Evolutionary conservation across 2,329 filamentous ascomycete genomes (phyloP).

Genomic region (Stagonosporopsis cucurbitacearum): DNA sequence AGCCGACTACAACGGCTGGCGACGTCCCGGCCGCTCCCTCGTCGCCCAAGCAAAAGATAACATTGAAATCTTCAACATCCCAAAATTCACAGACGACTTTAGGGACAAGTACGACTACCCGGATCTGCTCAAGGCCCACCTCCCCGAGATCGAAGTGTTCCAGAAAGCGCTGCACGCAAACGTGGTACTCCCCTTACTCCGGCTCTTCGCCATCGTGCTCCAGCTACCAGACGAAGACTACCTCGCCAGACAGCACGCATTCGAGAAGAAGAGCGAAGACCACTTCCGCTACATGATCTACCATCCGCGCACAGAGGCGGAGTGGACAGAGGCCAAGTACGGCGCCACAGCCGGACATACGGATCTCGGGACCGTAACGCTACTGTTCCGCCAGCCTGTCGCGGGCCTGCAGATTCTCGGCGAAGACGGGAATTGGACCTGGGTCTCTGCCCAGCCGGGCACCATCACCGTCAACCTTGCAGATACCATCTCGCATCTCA

Average conservation of each 20-base stretch:
- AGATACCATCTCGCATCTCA: slow-evolving; percentile 50
- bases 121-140: slow-evolving; percentile 52
- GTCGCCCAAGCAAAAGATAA: slow-evolving; percentile 58
- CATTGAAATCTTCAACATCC: slow-evolving; percentile 66
- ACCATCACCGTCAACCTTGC: slow-evolving; percentile 53
- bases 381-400: slow-evolving; percentile 66
- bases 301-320: slow-evolving; percentile 56
- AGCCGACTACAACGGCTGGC: slow-evolving; percentile 62
- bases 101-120: slow-evolving; percentile 46
- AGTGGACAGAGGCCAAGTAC: slow-evolving; percentile 52
- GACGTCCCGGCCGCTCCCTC: slow-evolving; percentile 36
- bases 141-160: slow-evolving; percentile 63
- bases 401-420: slow-evolving; percentile 62
- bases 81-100: slow-evolving; percentile 67
- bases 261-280: slow-evolving; percentile 64
- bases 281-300: slow-evolving; percentile 71
- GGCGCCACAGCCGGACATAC: slow-evolving; percentile 61
- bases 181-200: slow-evolving; percentile 63
- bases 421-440: slow-evolving; percentile 51
- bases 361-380: slow-evolving; percentile 62
- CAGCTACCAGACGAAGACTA: slow-evolving; percentile 66
- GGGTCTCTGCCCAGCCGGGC: slow-evolving; percentile 49
- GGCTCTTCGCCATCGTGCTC: slow-evolving; percentile 66
- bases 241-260: slow-evolving; percentile 63
- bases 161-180: slow-evolving; percentile 58